Conservation (phyloP, 306 rosid genomes). For the Dryas octopetala region DNA sequence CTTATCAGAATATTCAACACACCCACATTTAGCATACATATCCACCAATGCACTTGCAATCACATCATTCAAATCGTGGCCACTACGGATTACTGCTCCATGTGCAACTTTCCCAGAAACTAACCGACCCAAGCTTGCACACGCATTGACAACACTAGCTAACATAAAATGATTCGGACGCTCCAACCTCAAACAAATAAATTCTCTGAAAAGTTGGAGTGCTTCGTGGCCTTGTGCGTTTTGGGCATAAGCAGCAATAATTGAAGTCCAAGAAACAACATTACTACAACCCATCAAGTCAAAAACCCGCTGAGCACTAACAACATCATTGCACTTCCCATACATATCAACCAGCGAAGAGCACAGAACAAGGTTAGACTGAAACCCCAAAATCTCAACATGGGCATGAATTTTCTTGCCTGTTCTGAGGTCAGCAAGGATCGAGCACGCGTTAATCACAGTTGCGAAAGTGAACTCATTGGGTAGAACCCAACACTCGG, state of each 20-base stretch:
- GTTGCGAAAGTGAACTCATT: slow-evolving; percentile 74
- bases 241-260: slow-evolving; percentile 74
- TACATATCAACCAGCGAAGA: slow-evolving; percentile 84
- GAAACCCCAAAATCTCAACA: slow-evolving; percentile 50
- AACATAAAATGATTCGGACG: slow-evolving; percentile 74
- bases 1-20: slow-evolving; percentile 54
- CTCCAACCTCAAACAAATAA: slow-evolving; percentile 33
- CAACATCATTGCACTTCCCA: slow-evolving; percentile 68
- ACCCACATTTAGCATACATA: slow-evolving; percentile 90
- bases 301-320: slow-evolving; percentile 53
- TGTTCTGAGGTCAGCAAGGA: slow-evolving; percentile 42
- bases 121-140: slow-evolving; percentile 70
- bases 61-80: slow-evolving; percentile 51
- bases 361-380: slow-evolving; percentile 48
- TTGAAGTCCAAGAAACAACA: slow-evolving; percentile 85
- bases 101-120: slow-evolving; percentile 67
- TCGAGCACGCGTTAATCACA: slow-evolving; percentile 65
- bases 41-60: slow-evolving; percentile 76
- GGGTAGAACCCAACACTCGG: slow-evolving; percentile 42
- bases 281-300: slow-evolving; percentile 57
- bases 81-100: slow-evolving; percentile 54
- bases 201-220: slow-evolving; percentile 51
- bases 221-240: slow-evolving; percentile 62
- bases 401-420: slow-evolving; percentile 59
- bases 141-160: slow-evolving; percentile 63